Evolutionary conservation across 2,329 filamentous ascomycete genomes (phyloP), one percentile per base, ranked within the genome.

Genomic region (Cladophialophora psammophila): DNA sequence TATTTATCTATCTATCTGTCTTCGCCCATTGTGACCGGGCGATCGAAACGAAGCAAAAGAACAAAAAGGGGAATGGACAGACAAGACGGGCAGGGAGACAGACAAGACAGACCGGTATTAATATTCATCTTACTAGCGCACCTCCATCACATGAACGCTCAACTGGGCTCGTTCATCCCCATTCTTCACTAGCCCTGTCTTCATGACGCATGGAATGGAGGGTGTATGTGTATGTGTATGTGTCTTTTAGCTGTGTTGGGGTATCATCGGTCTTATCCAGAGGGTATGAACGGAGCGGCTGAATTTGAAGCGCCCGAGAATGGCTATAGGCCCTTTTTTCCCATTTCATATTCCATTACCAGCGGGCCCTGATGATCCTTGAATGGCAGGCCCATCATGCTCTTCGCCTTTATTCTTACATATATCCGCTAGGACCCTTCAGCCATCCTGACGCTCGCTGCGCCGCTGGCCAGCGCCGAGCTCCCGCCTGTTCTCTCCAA

Each of bases 401-500:
- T 20, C n/a, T 18, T 20, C 42, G n/a, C n/a, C 42, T 18, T 18
- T 40, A 13, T 18, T 48, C 7, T 6, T 45, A 20, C 18, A 5
- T 50, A 5, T 26, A 26, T 42, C 18, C 12, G 31, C 31, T 34
- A 31, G 34, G 26, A 12, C 34, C 34, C 34, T 13, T 26, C 42
- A 3, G n/a, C 31, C 3, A 36, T 12, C 32, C 38, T 65, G 57
- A 65, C 34, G 57, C 31, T 56, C 12, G 56, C 38, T 10, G 59
- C 38, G 0, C 59, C 59, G 9, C 59, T 53, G 26, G 58, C 64
- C 36, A 63, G 5, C 8, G 58, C 60, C 10, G 59, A 20, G 55
- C 52, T 68, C 2, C 62, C 66, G 10, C 54, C 63, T 8, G 52
- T 65, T 38, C 69, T 52, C 57, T 74, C 72, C 45, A 72, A 38